Evolutionary conservation across 2,329 filamentous ascomycete species (phyloP).

Genomic region (Capronia coronata): DNA sequence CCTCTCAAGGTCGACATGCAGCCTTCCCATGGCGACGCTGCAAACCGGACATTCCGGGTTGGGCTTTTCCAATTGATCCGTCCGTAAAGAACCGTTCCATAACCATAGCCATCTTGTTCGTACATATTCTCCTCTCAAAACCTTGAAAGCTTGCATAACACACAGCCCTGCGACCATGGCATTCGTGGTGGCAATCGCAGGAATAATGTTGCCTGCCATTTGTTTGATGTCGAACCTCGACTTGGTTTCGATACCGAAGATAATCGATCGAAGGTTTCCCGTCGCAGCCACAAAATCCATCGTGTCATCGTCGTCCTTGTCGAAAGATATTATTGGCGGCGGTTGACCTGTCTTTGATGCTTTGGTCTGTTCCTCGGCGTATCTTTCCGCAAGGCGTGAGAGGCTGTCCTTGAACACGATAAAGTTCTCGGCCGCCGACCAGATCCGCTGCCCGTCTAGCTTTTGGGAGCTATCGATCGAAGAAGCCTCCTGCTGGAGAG

Average conservation of each 20-base stretch:
- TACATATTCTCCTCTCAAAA: slow-evolving; percentile 64
- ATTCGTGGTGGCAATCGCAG: slow-evolving; percentile 95
- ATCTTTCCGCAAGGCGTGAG: slow-evolving; percentile 65
- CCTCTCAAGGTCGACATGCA: slow-evolving; percentile 61
- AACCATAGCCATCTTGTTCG: slow-evolving; percentile 81
- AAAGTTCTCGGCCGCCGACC: slow-evolving; percentile 79
- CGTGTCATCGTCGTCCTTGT: slow-evolving; percentile 94
- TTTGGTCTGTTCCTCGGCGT: slow-evolving; percentile 57
- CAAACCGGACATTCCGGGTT: slow-evolving; percentile 82
- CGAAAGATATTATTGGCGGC: slow-evolving; percentile 68
- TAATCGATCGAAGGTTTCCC: slow-evolving; percentile 77
- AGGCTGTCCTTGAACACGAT: slow-evolving; percentile 78
- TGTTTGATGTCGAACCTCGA: slow-evolving; percentile 96
- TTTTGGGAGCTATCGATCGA: slow-evolving; percentile 50
- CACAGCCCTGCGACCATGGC: slow-evolving; percentile 91
- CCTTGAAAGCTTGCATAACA: slow-evolving; percentile 86
- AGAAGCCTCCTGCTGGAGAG: slow-evolving; percentile 48
- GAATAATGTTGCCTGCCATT: slow-evolving; percentile 99
- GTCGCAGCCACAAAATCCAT: slow-evolving; percentile 88
- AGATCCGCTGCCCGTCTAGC: slow-evolving; percentile 65
- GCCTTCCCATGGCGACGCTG: slow-evolving; percentile 61
- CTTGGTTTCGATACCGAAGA: slow-evolving; percentile 84
- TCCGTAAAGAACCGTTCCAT: slow-evolving; percentile 51
- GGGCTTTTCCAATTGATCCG: slow-evolving; percentile 58
- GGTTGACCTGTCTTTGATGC: slow-evolving; percentile 40